Evolutionary conservation across 495 filamentous ascomycete species (phyloP).

Genomic region (Penicillium bovifimosum): DNA sequence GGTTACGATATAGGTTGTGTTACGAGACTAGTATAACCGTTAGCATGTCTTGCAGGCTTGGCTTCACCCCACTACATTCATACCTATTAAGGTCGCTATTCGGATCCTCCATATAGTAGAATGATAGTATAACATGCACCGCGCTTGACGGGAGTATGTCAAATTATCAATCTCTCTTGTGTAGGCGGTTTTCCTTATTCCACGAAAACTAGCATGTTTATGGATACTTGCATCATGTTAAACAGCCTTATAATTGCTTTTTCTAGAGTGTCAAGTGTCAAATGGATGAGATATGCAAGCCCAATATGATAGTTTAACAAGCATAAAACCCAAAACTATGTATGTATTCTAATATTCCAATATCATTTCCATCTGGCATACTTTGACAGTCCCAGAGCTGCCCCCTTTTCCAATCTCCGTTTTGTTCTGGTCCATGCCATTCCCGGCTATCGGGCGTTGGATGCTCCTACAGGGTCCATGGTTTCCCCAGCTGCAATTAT

Average conservation of each 20-base stretch:
- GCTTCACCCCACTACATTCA: neutral
- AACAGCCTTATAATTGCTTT: neutral
- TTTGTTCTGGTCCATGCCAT: constrained; percentile 14
- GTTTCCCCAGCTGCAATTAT: neutral
- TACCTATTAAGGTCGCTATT: neutral
- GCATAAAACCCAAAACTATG: neutral
- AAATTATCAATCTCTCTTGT: neutral
- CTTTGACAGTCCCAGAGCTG: neutral
- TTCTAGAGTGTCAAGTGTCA: neutral
- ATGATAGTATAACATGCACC: neutral
- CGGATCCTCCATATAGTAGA: neutral
- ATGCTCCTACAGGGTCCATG: constrained; percentile 4
- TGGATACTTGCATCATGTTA: constrained; percentile 1
- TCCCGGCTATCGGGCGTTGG: constrained; percentile 10
- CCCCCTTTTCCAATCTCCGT: constrained; percentile 7
- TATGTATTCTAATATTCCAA: neutral
- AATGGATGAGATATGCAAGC: neutral
- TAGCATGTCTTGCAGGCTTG: constrained; percentile 14
- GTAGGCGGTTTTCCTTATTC: neutral
- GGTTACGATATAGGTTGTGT: neutral
- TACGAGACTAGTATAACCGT: neutral
- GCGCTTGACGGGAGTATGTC: neutral
- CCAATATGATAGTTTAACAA: neutral
- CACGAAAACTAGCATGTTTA: neutral
- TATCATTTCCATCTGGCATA: neutral